phyloP scores from a whole-genome alignment of 768 basidiomycete genomes.

The Panaeolus papilionaceus region DNA sequence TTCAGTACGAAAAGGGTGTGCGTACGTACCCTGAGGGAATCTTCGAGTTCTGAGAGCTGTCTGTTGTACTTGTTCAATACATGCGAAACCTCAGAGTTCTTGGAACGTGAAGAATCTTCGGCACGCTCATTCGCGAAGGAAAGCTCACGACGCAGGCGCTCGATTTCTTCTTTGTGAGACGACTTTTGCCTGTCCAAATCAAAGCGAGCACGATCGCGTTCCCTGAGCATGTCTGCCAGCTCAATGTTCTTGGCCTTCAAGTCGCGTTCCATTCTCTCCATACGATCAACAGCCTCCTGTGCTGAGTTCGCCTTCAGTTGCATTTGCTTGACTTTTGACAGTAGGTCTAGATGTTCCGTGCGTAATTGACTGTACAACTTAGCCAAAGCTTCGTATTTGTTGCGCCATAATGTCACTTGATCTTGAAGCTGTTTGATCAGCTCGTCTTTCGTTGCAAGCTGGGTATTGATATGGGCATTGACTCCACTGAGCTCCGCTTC shows the following conservation, averaged over 20 bases:
- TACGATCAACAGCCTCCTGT: conserved; percentile 96
- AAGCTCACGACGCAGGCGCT: conserved; percentile 90
- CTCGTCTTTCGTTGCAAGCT: conserved; percentile 92
- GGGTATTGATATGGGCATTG: conserved; percentile 78
- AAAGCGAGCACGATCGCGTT: conserved; percentile 94
- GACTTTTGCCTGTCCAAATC: conserved; percentile 94
- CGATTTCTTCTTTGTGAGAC: conserved; percentile 93
- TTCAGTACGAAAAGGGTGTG: conserved; percentile 2
- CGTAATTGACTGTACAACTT: conserved; percentile 99
- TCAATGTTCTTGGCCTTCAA: conserved; percentile 99
- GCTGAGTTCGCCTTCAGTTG: conserved; percentile 98
- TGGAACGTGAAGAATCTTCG: conserved; percentile 89
- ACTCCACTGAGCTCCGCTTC: conserved; percentile 87
- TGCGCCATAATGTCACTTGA: conserved; percentile 96
- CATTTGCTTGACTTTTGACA: conserved; percentile 96
- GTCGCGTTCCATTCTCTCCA: conserved; percentile 99
- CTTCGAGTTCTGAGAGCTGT: conserved; percentile 95
- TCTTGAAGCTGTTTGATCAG: conserved; percentile 95
- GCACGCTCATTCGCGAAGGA: conserved; percentile 98
- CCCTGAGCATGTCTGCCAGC: conserved; percentile 97
- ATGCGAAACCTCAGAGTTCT: conserved; percentile 90
- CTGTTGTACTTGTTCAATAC: conserved; percentile 94
- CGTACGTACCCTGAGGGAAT: conserved; percentile 80
- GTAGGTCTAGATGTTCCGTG: conserved; percentile 96
- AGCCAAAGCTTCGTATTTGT: conserved; percentile 98